Evolutionary conservation across 176 grass and related monocot species (phyloP).

Genomic region (Urochloa ruziziensis): DNA sequence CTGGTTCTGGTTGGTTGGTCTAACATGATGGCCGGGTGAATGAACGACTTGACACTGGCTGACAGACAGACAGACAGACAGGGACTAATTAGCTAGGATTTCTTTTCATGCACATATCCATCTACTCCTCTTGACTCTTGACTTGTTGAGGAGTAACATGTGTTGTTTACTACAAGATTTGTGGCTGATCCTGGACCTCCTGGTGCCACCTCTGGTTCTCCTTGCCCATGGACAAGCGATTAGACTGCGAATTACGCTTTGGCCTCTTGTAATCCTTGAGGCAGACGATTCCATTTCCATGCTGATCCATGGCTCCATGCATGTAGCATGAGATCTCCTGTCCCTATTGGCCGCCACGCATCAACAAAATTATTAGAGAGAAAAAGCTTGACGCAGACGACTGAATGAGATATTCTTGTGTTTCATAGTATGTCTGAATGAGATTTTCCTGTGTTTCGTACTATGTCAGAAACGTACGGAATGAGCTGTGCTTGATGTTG

Average conservation of each 20-base stretch:
- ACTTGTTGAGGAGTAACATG: neutral
- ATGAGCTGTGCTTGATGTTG: neutral
- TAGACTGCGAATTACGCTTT: neutral
- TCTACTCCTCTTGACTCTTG: neutral
- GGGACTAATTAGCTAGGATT: neutral
- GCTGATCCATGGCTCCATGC: too few species aligned
- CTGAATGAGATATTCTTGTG: too few species aligned
- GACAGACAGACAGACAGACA: neutral
- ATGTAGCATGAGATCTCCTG: neutral
- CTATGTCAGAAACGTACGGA: neutral
- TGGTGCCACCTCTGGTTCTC: neutral
- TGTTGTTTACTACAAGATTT: neutral
- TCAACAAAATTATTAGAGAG: neutral
- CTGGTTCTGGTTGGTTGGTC: neutral
- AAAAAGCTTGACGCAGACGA: neutral
- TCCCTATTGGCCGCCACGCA: neutral
- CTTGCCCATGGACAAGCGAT: neutral
- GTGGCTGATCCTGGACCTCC: neutral
- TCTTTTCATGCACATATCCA: neutral
- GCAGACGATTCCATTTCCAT: constrained; percentile 12
- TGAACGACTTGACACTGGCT: neutral
- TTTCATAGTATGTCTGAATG: neutral
- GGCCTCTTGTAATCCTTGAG: neutral
- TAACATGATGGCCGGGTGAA: too few species aligned
- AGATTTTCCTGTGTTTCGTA: neutral